Conservation (phyloP, 345 rosid genomes). For the Camelina neglecta region DNA sequence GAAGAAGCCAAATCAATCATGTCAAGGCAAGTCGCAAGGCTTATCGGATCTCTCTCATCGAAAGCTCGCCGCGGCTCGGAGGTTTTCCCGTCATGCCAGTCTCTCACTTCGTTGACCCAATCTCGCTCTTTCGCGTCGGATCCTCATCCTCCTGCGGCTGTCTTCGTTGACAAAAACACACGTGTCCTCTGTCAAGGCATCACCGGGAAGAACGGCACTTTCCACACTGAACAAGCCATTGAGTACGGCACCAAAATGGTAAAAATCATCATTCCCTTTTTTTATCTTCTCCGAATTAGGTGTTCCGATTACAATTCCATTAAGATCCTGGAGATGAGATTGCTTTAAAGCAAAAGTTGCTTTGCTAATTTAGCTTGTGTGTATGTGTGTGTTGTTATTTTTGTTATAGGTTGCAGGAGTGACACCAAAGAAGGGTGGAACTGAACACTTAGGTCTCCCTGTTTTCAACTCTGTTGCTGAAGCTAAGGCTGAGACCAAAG, state of each 20-base stretch:
- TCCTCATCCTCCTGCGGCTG: constrained; percentile 70
- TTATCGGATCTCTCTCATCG: constrained; percentile 45
- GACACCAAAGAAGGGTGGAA: constrained; percentile 99
- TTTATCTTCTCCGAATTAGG: not conserved
- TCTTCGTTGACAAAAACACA: constrained; percentile 88
- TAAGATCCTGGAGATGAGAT: constrained; percentile 19
- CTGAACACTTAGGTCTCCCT: constrained; percentile 97
- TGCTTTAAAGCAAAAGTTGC: not conserved
- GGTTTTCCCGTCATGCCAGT: constrained; percentile 35
- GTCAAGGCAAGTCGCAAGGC: constrained; percentile 49
- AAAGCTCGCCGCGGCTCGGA: constrained; percentile 40
- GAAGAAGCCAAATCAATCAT: constrained; percentile 34
- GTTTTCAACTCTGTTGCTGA: constrained; percentile 97
- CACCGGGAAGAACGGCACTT: constrained; percentile 93
- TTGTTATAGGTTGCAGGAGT: constrained; percentile 86
- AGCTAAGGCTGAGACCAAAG: constrained; percentile 95
- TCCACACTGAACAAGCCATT: constrained; percentile 96
- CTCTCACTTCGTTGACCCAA: constrained; percentile 45
- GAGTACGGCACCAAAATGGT: constrained; percentile 99
- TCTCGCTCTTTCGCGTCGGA: constrained; percentile 62
- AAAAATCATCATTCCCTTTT: constrained; percentile 9
- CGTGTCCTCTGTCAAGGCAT: constrained; percentile 96
- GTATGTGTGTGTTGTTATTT: not conserved
- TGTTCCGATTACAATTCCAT: not conserved
- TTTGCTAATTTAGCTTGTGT: constrained; percentile 15